These are phyloP conservation scores for Carex pumila DNA, from an alignment of 176 grass and related monocot genomes.

Conservation along the genomic window DNA sequence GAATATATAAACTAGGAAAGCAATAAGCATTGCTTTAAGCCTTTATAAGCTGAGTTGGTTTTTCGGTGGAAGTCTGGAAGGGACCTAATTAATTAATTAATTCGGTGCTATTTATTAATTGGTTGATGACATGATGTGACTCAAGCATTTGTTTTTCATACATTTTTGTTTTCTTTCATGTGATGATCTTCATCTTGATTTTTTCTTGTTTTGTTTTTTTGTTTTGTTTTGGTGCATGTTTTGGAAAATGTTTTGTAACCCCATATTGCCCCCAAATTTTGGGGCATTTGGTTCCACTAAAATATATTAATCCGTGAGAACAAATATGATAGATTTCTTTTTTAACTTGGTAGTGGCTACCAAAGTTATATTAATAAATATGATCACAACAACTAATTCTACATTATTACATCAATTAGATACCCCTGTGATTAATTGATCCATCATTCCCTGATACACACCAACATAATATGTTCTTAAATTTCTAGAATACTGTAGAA, in stretches of 20 bases:
- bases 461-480: too few relatives aligned
- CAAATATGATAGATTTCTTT: too few relatives aligned
- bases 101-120: slow-evolving; percentile 15
- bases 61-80: background rate
- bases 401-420: too few relatives aligned
- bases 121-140: background rate
- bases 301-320: background rate
- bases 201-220: background rate
- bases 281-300: background rate
- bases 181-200: slow-evolving; percentile 10
- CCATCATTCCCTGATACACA: too few relatives aligned
- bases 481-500: too few relatives aligned
- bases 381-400: too few relatives aligned
- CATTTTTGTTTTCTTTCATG: background rate
- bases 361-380: too few relatives aligned
- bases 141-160: background rate
- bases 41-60: background rate
- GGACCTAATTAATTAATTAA: slow-evolving; percentile 1
- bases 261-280: background rate
- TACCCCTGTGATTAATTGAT: too few relatives aligned
- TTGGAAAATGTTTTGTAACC: background rate
- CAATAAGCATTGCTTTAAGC: background rate
- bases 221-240: background rate
- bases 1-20: background rate
- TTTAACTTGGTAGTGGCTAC: too few relatives aligned